Evolutionary conservation across 2,329 filamentous ascomycete species (phyloP), one percentile per base, ranked within the genome.

Genomic region (Davidsoniella virescens): DNA sequence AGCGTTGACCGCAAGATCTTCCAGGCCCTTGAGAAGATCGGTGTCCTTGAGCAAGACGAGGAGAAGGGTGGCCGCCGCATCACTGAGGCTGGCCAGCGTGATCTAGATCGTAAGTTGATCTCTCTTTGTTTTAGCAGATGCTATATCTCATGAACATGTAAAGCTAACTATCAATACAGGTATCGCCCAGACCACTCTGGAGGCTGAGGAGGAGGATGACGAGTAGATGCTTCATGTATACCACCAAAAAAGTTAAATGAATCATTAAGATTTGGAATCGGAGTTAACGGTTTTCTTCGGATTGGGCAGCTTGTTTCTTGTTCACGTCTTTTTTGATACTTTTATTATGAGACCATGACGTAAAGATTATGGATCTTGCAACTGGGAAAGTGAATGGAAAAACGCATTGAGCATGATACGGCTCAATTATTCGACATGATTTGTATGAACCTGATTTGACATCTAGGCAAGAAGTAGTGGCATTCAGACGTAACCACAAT

Each of bases 1-100:
- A 82, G 80, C 66, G 88, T 98, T 62, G 92, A 98, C 79, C 87
- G 92, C 71, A 95, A 95, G 79, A 78, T 94, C 67, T 75, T 95
- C 69, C 92, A 98, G 79, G 76, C 88, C 56, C 84, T 98, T 54
- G 92, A 95, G 84, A 95, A 96, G 84, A 95, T 98, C 64, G 88
- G 90, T 70, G 88, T 98, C 62, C 75, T 98, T 57, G 92, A 98
- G 83, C 76, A 84, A 66, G 90, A 95, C 64, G 90, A 95, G 79
- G 90, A 96, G 61, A 94, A 94, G 80, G 92, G 92, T 71, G 92
- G 92, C 65, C 86, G 92, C 67, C 82, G 92, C 70, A 96, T 98
- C 74, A 96, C 92, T 64, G 87, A 96, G 78, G 80, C 81, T 65
- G 92, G 92, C 67, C 88, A 95, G 81, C 86, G 92, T 78, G 92